phyloP scores from a whole-genome alignment of 176 grass and related monocot species.

The Ensete glaucum region DNA sequence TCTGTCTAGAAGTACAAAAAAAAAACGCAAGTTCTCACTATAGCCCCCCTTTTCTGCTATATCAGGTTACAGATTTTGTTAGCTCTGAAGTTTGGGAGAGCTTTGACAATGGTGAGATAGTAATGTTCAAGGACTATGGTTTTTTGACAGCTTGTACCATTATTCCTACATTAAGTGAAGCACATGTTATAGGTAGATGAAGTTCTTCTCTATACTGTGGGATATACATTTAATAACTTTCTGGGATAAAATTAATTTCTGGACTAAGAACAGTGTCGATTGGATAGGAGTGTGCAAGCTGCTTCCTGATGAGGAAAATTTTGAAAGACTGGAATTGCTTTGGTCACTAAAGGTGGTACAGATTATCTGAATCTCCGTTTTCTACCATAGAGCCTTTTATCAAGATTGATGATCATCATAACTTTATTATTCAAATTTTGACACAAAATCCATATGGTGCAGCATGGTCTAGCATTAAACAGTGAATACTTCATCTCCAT shows the following conservation, averaged over 20 bases:
- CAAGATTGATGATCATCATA: background rate
- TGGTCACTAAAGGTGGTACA: slow-evolving; percentile 56
- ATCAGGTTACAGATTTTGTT: slow-evolving; percentile 49
- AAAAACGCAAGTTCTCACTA: background rate
- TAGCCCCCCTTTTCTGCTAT: slow-evolving; percentile 18
- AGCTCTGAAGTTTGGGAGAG: slow-evolving; percentile 33
- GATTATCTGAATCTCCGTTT: slow-evolving; percentile 10
- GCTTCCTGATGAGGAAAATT: slow-evolving; percentile 36
- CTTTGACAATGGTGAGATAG: slow-evolving; percentile 27
- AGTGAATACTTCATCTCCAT: slow-evolving; percentile 42
- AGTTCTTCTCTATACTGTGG: slow-evolving; percentile 1
- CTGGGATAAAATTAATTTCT: slow-evolving; percentile 4
- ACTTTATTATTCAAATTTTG: background rate
- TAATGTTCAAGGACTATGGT: slow-evolving; percentile 32
- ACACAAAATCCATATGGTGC: slow-evolving; percentile 8
- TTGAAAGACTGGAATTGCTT: slow-evolving; percentile 56
- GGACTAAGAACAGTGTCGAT: background rate
- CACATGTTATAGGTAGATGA: slow-evolving; percentile 55
- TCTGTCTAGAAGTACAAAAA: slow-evolving; percentile 15
- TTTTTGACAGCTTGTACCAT: slow-evolving; percentile 41
- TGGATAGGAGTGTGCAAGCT: slow-evolving; percentile 56
- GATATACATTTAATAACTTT: slow-evolving; percentile 1
- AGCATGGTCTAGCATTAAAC: slow-evolving; percentile 59
- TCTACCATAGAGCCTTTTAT: slow-evolving; percentile 3
- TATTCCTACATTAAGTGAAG: slow-evolving; percentile 62